phyloP scores from a whole-genome alignment of 2,329 filamentous ascomycete species.

The Aureobasidium namibiae region DNA sequence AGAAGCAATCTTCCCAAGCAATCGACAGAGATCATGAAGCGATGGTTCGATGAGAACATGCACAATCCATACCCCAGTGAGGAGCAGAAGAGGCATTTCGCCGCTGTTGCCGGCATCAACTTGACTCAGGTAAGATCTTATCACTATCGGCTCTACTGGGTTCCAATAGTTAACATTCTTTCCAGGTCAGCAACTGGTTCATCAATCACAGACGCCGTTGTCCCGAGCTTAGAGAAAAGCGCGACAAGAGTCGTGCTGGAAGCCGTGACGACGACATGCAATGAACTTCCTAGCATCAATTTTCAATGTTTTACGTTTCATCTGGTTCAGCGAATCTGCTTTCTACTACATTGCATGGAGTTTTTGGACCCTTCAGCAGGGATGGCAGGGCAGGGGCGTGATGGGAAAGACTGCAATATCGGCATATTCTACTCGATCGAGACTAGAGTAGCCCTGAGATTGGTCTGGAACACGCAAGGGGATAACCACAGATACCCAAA shows the following conservation, averaged over 20 bases:
- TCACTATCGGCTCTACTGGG: neutral
- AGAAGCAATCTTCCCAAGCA: slow-evolving; percentile 31
- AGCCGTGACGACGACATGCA: slow-evolving; percentile 9
- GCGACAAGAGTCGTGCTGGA: slow-evolving; percentile 20
- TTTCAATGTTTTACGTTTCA: neutral
- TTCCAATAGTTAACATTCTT: neutral
- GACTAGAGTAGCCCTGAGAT: neutral
- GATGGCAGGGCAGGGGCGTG: neutral
- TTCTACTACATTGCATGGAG: neutral
- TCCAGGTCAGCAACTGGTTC: slow-evolving; percentile 31
- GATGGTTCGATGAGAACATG: slow-evolving; percentile 33
- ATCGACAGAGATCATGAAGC: slow-evolving; percentile 32
- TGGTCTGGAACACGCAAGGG: slow-evolving; percentile 4
- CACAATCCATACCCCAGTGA: slow-evolving; percentile 31
- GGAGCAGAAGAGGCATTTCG: slow-evolving; percentile 26
- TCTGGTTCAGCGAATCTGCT: neutral
- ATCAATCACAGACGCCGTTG: slow-evolving; percentile 31
- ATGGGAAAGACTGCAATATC: neutral
- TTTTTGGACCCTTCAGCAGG: neutral
- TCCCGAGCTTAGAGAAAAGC: slow-evolving; percentile 30
- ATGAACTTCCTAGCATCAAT: neutral
- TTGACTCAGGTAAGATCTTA: slow-evolving; percentile 25
- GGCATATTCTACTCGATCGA: neutral
- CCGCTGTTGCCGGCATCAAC: slow-evolving; percentile 25
- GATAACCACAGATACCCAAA: slow-evolving; percentile 9